These are phyloP conservation scores for Asterochloris sp. DNA, from an alignment of 139 green algal genomes.

Conservation along the genomic window DNA sequence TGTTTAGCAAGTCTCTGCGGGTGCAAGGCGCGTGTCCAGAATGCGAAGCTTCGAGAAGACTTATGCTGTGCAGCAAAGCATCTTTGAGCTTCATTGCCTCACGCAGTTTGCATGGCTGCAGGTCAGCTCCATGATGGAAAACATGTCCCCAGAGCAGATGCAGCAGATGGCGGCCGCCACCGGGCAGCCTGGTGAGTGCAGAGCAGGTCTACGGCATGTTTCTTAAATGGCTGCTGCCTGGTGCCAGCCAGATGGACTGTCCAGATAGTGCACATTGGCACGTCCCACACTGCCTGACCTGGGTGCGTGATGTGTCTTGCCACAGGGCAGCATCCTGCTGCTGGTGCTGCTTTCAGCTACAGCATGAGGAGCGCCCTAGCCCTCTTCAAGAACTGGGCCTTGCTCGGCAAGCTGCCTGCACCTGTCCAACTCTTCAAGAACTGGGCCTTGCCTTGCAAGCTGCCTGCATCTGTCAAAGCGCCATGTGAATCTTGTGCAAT, in stretches of 20 bases:
- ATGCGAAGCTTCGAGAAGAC: no score
- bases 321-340: background rate
- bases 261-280: background rate
- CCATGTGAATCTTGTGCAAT: background rate
- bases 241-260: background rate
- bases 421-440: background rate
- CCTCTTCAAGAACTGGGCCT: background rate
- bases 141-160: slow-evolving; percentile 11
- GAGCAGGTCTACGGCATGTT: background rate
- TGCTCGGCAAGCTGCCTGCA: background rate
- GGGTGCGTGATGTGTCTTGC: background rate
- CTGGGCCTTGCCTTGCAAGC: background rate
- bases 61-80: no score
- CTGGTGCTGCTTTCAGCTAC: background rate
- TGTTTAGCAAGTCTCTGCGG: no score
- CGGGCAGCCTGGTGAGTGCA: background rate
- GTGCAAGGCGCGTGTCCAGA: no score
- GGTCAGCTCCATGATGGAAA: no score
- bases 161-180: slow-evolving; percentile 2
- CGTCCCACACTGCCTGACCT: background rate
- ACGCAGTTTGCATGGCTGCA: no score
- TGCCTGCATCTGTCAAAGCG: background rate
- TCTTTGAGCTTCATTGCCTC: no score
- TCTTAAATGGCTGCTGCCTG: background rate
- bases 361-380: background rate